Evolutionary conservation across 2,329 filamentous ascomycete genomes (phyloP).

Genomic region (Escovopsis weberi): DNA sequence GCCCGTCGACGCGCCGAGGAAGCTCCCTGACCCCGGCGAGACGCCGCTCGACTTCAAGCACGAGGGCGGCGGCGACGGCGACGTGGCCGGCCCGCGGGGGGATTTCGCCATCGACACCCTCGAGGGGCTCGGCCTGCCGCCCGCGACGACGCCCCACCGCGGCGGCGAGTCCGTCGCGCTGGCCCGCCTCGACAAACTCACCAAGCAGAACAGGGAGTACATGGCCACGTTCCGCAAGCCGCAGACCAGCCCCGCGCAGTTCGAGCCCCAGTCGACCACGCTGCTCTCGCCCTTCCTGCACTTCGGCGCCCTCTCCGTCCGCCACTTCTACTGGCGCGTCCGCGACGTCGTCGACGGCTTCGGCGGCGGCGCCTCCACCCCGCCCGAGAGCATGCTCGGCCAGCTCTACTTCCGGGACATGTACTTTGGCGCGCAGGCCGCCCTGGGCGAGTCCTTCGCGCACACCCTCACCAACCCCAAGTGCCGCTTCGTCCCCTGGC

Average conservation of each 20-base stretch:
- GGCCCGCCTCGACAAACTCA: constrained; percentile 39
- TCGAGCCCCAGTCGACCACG: constrained; percentile 58
- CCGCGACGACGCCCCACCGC: constrained; percentile 49
- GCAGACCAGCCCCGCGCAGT: constrained; percentile 58
- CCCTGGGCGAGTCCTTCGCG: constrained; percentile 46
- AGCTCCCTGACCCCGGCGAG: constrained; percentile 50
- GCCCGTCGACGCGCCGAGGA: constrained; percentile 44
- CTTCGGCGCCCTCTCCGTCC: constrained; percentile 56
- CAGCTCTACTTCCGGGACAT: constrained; percentile 69
- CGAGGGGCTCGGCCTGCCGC: constrained; percentile 52
- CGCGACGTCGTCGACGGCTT: constrained; percentile 45
- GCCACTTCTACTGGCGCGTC: constrained; percentile 60
- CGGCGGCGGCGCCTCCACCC: constrained; percentile 40
- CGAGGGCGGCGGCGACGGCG: constrained; percentile 36
- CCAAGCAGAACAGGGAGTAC: constrained; percentile 45
- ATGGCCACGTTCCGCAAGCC: constrained; percentile 64
- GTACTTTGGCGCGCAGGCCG: constrained; percentile 67
- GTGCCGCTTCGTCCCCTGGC: constrained; percentile 67
- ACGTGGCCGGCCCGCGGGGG: constrained; percentile 49
- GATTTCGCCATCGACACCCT: constrained; percentile 60
- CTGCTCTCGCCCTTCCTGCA: constrained; percentile 60
- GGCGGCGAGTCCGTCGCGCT: constrained; percentile 58
- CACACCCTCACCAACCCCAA: constrained; percentile 52
- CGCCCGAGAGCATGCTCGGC: constrained; percentile 55
- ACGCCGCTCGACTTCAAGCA: constrained; percentile 46